Percentiles rank a stretch among this genome's conserved stretches.
Conservation (phyloP, 192 early-diverging fungal species). For the Coemansia furcata region DNA sequence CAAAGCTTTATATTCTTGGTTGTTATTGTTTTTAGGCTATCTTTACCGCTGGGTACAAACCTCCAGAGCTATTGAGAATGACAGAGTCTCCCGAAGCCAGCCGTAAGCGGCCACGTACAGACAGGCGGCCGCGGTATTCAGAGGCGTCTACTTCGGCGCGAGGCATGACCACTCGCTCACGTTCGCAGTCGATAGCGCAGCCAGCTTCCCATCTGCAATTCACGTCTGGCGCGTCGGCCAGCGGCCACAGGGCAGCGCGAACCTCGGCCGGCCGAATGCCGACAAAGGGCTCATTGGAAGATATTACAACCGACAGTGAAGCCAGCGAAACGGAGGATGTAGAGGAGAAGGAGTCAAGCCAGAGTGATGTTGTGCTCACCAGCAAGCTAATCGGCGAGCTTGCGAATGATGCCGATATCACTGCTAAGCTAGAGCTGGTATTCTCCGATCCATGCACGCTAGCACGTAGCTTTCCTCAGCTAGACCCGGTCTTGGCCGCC, state of each 20-base stretch:
- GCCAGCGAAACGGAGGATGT: background rate
- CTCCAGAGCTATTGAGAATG: conserved; percentile 16
- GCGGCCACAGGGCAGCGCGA: background rate
- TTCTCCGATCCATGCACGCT: conserved; percentile 49
- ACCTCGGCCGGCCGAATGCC: background rate
- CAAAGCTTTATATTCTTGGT: background rate
- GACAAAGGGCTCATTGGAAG: background rate
- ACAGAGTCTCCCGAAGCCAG: conserved; percentile 25
- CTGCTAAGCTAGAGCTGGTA: conserved; percentile 28
- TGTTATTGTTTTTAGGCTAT: background rate
- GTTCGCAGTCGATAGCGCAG: conserved; percentile 35
- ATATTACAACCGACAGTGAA: background rate
- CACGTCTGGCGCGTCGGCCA: background rate
- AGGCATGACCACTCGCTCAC: conserved; percentile 44
- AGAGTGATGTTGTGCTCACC: conserved; percentile 20
- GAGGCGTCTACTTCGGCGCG: conserved; percentile 12
- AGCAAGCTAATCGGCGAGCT: conserved; percentile 19
- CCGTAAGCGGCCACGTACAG: conserved; percentile 41
- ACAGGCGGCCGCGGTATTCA: conserved; percentile 18
- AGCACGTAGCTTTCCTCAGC: conserved; percentile 49
- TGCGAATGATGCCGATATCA: conserved; percentile 20
- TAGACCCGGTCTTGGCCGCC: conserved; percentile 13
- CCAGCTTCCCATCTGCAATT: background rate
- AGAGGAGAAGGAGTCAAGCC: background rate
- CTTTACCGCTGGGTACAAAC: background rate